Evolutionary conservation across 148 eudicot genomes (phyloP).

Genomic region (Fagopyrum tataricum): DNA sequence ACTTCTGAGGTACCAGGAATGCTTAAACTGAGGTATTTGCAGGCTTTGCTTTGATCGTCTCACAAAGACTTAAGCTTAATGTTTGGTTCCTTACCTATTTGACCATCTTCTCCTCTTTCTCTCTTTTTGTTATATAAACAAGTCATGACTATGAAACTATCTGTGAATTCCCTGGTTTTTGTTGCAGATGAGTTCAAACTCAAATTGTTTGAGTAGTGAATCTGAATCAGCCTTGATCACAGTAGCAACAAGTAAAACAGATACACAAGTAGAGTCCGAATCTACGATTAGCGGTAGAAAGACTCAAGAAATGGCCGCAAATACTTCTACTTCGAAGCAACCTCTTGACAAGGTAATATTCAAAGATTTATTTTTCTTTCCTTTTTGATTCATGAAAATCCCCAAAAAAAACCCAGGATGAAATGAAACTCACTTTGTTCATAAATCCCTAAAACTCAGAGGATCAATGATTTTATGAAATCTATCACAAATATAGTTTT

Average conservation of each 20-base stretch:
- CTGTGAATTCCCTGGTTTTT: no score
- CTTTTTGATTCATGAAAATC: not conserved
- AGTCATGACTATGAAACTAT: no score
- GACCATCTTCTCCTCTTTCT: conserved; percentile 28
- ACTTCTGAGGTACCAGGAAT: no score
- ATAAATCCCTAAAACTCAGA: conserved; percentile 47
- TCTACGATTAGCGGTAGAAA: conserved; percentile 52
- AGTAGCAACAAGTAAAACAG: conserved; percentile 47
- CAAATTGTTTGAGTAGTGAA: conserved; percentile 67
- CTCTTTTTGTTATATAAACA: not conserved
- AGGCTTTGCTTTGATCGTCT: no score
- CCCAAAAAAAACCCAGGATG: not conserved
- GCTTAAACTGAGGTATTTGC: no score
- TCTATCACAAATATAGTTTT: conserved; percentile 10
- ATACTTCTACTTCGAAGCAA: conserved; percentile 39
- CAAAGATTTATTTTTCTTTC: not conserved
- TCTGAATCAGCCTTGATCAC: conserved; percentile 82
- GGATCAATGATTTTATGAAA: conserved; percentile 39
- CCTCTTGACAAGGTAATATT: conserved; percentile 51
- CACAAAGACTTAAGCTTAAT: no score
- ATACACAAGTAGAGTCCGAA: conserved; percentile 30
- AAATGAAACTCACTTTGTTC: not conserved
- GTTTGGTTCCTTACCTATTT: conserved; percentile 30
- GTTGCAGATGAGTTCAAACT: conserved; percentile 63
- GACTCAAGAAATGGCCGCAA: conserved; percentile 40